Evolutionary conservation across 306 rosid species (phyloP).

Genomic region (Dalbergia cochinchinensis): DNA sequence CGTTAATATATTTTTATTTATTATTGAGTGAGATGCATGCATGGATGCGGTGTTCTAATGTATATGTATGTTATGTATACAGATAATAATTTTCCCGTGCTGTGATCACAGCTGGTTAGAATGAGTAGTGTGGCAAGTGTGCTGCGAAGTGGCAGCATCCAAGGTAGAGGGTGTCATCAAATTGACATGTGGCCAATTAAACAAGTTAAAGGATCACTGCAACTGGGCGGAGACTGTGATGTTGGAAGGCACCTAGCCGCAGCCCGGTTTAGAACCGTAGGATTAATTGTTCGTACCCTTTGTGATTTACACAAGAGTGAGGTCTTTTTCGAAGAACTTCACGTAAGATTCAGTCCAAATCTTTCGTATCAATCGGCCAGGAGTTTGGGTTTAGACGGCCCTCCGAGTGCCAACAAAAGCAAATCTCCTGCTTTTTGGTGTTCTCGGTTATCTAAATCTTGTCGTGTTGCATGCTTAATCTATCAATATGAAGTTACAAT

Average conservation of each 20-base stretch:
- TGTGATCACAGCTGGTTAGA: background rate
- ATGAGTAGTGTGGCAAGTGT: background rate
- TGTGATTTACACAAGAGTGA: slow-evolving; percentile 12
- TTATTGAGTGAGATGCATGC: too few species aligned
- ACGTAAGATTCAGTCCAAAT: background rate
- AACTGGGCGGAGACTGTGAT: background rate
- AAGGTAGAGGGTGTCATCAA: background rate
- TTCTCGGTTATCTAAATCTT: background rate
- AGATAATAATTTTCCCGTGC: too few species aligned
- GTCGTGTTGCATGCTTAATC: background rate
- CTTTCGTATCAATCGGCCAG: slow-evolving; percentile 10
- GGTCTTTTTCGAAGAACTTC: slow-evolving; percentile 22
- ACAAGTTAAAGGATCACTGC: background rate
- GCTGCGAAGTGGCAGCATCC: background rate
- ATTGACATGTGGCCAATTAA: slow-evolving; percentile 32
- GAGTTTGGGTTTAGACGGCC: slow-evolving; percentile 33
- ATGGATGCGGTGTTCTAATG: too few species aligned
- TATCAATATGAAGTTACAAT: background rate
- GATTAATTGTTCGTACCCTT: background rate
- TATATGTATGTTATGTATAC: too few species aligned
- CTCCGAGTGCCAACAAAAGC: background rate
- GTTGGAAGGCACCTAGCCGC: slow-evolving; percentile 7
- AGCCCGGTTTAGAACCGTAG: background rate
- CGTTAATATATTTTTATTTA: too few species aligned
- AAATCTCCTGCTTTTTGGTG: background rate